Conservation (phyloP, 208 protist species). For the Trypanosoma mega region DNA sequence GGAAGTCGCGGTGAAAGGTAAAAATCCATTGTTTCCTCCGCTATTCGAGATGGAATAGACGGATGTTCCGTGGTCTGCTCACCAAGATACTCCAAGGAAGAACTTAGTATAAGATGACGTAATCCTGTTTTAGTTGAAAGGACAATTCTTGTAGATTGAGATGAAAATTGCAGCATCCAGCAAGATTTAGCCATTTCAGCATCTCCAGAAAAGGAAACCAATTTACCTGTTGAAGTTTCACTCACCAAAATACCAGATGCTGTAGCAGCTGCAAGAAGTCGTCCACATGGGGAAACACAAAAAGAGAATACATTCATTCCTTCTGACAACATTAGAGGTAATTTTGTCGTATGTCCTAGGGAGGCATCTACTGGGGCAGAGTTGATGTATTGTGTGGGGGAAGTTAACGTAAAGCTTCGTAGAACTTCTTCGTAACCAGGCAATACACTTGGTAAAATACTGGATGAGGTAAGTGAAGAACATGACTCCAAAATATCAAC, state of each 20-base stretch:
- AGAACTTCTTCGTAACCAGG: conserved; percentile 50
- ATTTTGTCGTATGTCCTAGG: conserved; percentile 44
- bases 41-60: conserved; percentile 47
- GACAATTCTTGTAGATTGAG: conserved; percentile 56
- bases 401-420: conserved; percentile 40
- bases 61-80: conserved; percentile 40
- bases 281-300: conserved; percentile 66
- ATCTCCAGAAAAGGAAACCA: conserved; percentile 37
- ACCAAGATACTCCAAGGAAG: conserved; percentile 33
- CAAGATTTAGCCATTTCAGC: conserved; percentile 21
- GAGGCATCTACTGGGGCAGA: conserved; percentile 68
- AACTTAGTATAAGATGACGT: conserved; percentile 51
- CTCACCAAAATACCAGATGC: conserved; percentile 41
- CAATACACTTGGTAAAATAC: conserved; percentile 29
- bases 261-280: conserved; percentile 55
- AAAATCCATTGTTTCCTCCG: conserved; percentile 37
- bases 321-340: conserved; percentile 61
- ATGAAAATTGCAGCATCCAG: conserved; percentile 67
- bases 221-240: conserved; percentile 35
- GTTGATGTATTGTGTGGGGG: conserved; percentile 34
- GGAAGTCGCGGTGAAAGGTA: conserved; percentile 56
- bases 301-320: conserved; percentile 62
- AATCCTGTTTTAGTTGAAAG: conserved; percentile 47
- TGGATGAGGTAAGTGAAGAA: conserved; percentile 10
- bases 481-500: conserved; percentile 58